Evolutionary conservation across 2,329 filamentous ascomycete genomes (phyloP).

Genomic region (Alternaria sp.): DNA sequence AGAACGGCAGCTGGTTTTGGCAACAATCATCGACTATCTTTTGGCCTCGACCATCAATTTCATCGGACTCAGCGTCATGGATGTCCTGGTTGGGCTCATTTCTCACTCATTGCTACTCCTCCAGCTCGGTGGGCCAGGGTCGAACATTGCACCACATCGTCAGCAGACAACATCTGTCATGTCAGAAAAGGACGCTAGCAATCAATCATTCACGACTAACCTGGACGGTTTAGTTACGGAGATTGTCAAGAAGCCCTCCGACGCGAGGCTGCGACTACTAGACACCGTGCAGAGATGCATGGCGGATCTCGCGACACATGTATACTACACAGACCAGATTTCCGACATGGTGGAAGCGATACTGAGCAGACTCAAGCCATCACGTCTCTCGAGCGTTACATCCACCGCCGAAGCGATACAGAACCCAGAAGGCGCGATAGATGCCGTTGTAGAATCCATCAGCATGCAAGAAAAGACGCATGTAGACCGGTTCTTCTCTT

Average conservation of each 20-base stretch:
- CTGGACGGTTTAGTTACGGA: slow-evolving; percentile 50
- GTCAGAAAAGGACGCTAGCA: slow-evolving; percentile 33
- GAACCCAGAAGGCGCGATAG: slow-evolving; percentile 60
- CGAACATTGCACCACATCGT: slow-evolving; percentile 50
- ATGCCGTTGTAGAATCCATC: slow-evolving; percentile 58
- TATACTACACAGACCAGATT: slow-evolving; percentile 97
- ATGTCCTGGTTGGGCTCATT: slow-evolving; percentile 84
- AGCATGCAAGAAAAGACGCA: slow-evolving; percentile 62
- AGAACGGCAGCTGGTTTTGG: slow-evolving; percentile 75
- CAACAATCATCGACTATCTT: slow-evolving; percentile 80
- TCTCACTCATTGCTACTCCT: slow-evolving; percentile 82
- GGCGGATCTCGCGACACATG: slow-evolving; percentile 88
- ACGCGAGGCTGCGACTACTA: slow-evolving; percentile 69
- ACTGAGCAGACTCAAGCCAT: slow-evolving; percentile 77
- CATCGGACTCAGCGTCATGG: slow-evolving; percentile 95
- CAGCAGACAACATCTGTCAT: slow-evolving; percentile 47
- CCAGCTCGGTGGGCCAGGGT: slow-evolving; percentile 64
- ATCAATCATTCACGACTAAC: slow-evolving; percentile 30
- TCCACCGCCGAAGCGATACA: slow-evolving; percentile 59
- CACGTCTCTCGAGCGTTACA: slow-evolving; percentile 55
- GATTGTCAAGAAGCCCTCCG: slow-evolving; percentile 59
- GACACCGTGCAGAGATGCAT: slow-evolving; percentile 80
- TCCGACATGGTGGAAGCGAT: slow-evolving; percentile 91
- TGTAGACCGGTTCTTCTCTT: slow-evolving; percentile 68
- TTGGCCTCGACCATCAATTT: slow-evolving; percentile 89